These are phyloP conservation scores for Coniella vitis DNA, from an alignment of 2,329 filamentous ascomycete species.

Conservation along the genomic window DNA sequence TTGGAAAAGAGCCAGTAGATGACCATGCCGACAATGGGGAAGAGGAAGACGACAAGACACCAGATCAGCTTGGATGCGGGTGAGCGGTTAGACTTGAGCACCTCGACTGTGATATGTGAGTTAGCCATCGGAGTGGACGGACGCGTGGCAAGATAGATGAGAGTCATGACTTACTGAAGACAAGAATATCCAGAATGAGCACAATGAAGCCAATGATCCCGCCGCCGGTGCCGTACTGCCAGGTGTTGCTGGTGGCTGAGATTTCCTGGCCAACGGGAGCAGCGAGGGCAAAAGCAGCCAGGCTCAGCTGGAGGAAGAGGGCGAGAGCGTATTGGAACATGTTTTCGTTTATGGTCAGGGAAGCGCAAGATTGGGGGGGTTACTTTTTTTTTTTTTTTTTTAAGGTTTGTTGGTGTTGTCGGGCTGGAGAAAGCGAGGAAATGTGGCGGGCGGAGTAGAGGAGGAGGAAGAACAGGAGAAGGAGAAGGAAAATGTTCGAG, in stretches of 20 bases:
- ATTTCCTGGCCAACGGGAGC: constrained; percentile 36
- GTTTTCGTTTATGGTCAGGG: not conserved
- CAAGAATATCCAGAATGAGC: constrained; percentile 55
- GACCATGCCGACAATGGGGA: constrained; percentile 54
- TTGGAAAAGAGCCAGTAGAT: constrained; percentile 61
- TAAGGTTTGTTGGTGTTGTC: too few species aligned
- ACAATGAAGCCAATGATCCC: constrained; percentile 56
- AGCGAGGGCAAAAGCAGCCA: constrained; percentile 42
- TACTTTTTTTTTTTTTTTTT: not conserved
- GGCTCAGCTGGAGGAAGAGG: constrained; percentile 46
- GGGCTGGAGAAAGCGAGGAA: too few species aligned
- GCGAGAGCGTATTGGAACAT: constrained; percentile 29
- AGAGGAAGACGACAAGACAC: constrained; percentile 57
- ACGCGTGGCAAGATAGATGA: not conserved
- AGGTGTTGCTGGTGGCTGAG: constrained; percentile 35
- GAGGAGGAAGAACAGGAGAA: not conserved
- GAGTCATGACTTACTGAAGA: constrained; percentile 44
- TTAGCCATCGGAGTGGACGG: constrained; percentile 9
- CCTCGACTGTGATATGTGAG: constrained; percentile 46
- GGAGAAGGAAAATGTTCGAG: not conserved
- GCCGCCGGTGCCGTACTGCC: constrained; percentile 55
- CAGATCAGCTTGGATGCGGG: constrained; percentile 52
- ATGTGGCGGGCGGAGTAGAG: not conserved
- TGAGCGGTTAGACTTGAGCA: constrained; percentile 56
- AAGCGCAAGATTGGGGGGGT: not conserved